Conservation (phyloP, 768 basidiomycete species). For the Leccinellum rugosiceps region DNA sequence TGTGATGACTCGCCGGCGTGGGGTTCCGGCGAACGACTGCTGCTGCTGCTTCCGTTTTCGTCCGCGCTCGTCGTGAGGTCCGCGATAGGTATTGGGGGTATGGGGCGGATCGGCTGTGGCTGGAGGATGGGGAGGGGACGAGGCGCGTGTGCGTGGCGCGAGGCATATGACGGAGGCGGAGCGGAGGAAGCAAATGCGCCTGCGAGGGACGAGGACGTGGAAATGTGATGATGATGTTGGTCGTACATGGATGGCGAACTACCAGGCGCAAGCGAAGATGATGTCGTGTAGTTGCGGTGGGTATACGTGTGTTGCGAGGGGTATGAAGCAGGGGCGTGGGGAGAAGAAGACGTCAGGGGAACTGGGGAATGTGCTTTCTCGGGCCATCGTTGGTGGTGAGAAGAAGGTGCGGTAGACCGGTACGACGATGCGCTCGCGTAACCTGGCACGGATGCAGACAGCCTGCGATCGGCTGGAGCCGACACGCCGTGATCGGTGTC, state of each 20-base stretch:
- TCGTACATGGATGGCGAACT: constrained; percentile 18
- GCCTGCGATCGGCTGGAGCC: constrained; percentile 25
- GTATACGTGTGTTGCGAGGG: constrained; percentile 21
- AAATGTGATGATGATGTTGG: constrained; percentile 7
- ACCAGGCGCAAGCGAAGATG: constrained; percentile 18
- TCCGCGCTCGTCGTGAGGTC: constrained; percentile 25
- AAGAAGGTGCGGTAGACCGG: constrained; percentile 4
- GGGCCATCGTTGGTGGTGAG: constrained; percentile 14
- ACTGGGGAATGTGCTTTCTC: constrained; percentile 19
- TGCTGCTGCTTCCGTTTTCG: constrained; percentile 3
- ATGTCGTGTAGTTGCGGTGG: constrained; percentile 15
- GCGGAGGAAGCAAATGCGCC: constrained; percentile 24
- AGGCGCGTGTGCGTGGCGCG: constrained; percentile 9
- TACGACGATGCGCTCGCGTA: constrained; percentile 27
- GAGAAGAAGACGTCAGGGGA: not conserved
- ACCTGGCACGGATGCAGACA: constrained; percentile 33
- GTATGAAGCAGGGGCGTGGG: constrained; percentile 14
- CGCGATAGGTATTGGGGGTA: constrained; percentile 31
- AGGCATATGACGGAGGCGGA: constrained; percentile 9
- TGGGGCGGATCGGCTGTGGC: constrained; percentile 34
- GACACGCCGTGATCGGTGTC: constrained; percentile 3
- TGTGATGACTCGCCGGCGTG: not conserved
- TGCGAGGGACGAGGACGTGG: constrained; percentile 26
- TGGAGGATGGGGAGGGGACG: constrained; percentile 28
- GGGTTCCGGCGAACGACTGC: not conserved